Percentiles rank a stretch among this genome's conserved stretches.
These are phyloP conservation scores for Elasticomyces elasticus DNA, from an alignment of 495 filamentous ascomycete genomes.

Conservation along the genomic window DNA sequence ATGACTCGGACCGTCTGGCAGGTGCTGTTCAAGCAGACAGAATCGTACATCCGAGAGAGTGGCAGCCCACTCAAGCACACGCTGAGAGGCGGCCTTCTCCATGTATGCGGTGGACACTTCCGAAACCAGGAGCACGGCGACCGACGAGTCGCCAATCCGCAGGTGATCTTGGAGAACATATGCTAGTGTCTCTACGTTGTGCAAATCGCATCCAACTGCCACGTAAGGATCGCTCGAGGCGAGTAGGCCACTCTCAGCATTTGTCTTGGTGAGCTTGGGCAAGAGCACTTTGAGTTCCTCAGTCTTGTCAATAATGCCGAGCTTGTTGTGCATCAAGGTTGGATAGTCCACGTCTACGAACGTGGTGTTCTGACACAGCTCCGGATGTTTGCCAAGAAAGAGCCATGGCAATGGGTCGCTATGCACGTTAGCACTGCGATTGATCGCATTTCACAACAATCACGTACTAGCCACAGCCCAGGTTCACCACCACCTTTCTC, in stretches of 20 bases:
- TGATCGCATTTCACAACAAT: background rate
- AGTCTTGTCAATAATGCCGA: conserved; percentile 50
- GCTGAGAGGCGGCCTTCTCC: conserved; percentile 61
- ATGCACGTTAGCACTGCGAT: conserved; percentile 3
- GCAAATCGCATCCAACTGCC: conserved; percentile 74
- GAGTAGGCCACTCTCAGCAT: conserved; percentile 23
- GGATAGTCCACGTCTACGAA: conserved; percentile 88
- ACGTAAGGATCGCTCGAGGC: conserved; percentile 46
- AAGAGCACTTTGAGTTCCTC: conserved; percentile 46
- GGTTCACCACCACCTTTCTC: conserved; percentile 67
- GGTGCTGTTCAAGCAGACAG: conserved; percentile 79
- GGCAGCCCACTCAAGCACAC: conserved; percentile 60
- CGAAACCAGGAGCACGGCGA: conserved; percentile 64
- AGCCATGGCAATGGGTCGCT: conserved; percentile 91
- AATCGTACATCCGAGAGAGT: conserved; percentile 58
- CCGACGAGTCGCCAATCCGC: conserved; percentile 38
- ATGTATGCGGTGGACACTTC: conserved; percentile 92
- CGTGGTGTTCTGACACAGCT: conserved; percentile 43
- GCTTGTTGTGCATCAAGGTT: conserved; percentile 67
- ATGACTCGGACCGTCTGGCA: conserved; percentile 64
- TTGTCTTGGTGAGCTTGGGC: conserved; percentile 36
- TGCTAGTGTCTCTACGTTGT: conserved; percentile 50
- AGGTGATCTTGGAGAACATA: conserved; percentile 45
- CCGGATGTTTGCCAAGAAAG: conserved; percentile 54
- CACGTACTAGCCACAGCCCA: conserved; percentile 85